Base-by-base conservation (phyloP, 768 basidiomycete species). In the Candolleomyces efflorescens region DNA sequence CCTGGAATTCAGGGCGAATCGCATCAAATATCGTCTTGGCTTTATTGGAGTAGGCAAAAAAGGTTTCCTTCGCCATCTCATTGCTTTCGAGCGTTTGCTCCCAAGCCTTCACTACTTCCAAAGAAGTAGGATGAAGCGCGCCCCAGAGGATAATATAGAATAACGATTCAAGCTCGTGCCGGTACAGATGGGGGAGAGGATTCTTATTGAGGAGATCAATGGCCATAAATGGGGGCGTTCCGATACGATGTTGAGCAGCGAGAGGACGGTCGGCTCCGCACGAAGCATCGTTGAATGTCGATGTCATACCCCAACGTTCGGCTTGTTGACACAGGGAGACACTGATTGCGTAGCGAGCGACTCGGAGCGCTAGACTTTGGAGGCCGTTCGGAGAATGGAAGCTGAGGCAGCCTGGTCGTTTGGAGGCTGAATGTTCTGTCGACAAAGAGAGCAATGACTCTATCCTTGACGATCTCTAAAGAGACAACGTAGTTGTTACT, bases 141-240 rank as follows among this genome's bases (percentile, higher is more conserved):
- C 61, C 64, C 64, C 63, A 64, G 20, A 67, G 24, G 13, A 67
- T 56, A 36, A 69, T 59, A 18, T 66, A 66, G 47, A 62, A 58
- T 24, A 68, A 60, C 2, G 67, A 66, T 44, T 68, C 67, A 13
- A 68, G 60, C 32, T 68, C 65, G 54, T 68, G 61, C 23, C 66
- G 65, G 54, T 64, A 68, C 17, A 44, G 45, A 46, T 64, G 63
- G 11, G 32, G 32, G 11, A 1, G 20, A 39, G 46, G 39, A 23
- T 9, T 18, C 5, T 27, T 32, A 11, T 32, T 5, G 32, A 32
- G 32, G 32, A 69, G 64, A 23, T 69, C 71, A 9, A 59, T 13
- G 2, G 69, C 68, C 66, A 69, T 67, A 65, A 70, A 73, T 2
- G 70, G 65, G 15, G 61, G 24, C 0, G 70, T 70, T 18, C 69